These are phyloP conservation scores for Aspergillus clavatus DNA, from an alignment of 2,329 filamentous ascomycete species.

Conservation along the genomic window DNA sequence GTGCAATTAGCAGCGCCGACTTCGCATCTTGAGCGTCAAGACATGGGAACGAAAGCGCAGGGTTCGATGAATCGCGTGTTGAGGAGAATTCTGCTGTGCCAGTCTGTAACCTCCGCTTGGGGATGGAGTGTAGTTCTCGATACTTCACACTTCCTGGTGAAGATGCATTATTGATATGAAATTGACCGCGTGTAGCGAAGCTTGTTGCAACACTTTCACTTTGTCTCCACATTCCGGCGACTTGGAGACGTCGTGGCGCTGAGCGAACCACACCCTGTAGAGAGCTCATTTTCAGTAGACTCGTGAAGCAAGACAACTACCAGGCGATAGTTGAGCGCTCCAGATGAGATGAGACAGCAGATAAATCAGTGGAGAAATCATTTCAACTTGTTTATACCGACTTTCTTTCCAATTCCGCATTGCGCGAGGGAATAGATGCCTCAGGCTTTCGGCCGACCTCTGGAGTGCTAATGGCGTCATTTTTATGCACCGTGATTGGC, in stretches of 20 bases:
- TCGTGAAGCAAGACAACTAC: neutral
- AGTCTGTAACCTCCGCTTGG: slow-evolving; percentile 16
- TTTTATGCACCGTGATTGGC: slow-evolving; percentile 5
- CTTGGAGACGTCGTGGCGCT: slow-evolving; percentile 11
- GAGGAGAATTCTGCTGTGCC: slow-evolving; percentile 18
- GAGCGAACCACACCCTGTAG: slow-evolving; percentile 13
- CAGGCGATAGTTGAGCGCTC: neutral
- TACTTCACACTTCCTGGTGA: slow-evolving; percentile 2
- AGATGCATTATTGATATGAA: slow-evolving; percentile 1
- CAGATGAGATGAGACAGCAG: neutral
- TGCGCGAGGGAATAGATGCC: neutral
- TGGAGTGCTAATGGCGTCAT: slow-evolving; percentile 12
- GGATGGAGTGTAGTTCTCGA: slow-evolving; percentile 18
- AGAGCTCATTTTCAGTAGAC: slow-evolving; percentile 13
- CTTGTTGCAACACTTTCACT: slow-evolving; percentile 1
- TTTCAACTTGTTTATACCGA: neutral
- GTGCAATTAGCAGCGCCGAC: slow-evolving; percentile 66
- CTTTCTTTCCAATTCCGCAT: neutral
- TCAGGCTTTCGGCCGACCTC: neutral
- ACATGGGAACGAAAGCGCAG: slow-evolving; percentile 83
- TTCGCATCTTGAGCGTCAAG: slow-evolving; percentile 77
- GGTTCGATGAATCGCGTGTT: slow-evolving; percentile 57
- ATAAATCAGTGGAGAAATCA: neutral
- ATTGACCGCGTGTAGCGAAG: slow-evolving; percentile 7
- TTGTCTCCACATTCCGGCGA: slow-evolving; percentile 8